Evolutionary conservation across 306 rosid genomes (phyloP).

Genomic region (Trifolium fragiferum): DNA sequence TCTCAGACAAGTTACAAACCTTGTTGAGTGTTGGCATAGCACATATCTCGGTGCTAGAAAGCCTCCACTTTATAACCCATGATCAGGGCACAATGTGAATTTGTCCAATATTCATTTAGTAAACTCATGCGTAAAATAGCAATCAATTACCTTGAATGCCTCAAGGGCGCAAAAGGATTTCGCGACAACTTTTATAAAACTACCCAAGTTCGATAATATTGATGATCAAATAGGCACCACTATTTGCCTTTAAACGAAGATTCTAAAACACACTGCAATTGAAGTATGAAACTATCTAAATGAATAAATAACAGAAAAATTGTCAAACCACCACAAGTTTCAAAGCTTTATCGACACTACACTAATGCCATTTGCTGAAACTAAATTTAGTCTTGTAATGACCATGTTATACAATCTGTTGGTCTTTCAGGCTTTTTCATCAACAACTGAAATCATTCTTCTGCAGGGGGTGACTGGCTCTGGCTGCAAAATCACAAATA

Average conservation of each 20-base stretch:
- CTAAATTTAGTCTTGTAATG: conserved; percentile 39
- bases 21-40: too few species aligned
- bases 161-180: background rate
- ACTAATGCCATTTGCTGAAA: conserved; percentile 34
- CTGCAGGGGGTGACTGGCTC: conserved; percentile 82
- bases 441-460: conserved; percentile 59
- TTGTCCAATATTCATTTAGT: background rate
- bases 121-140: background rate
- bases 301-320: conserved; percentile 32
- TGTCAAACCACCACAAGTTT: conserved; percentile 41
- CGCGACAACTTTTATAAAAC: background rate
- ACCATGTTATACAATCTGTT: conserved; percentile 31
- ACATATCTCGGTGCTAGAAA: too few species aligned
- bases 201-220: background rate
- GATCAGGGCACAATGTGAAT: background rate
- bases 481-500: conserved; percentile 56
- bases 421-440: conserved; percentile 26
- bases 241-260: conserved; percentile 37
- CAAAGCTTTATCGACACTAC: conserved; percentile 31
- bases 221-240: conserved; percentile 28
- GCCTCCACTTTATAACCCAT: too few species aligned
- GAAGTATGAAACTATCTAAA: conserved; percentile 41
- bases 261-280: conserved; percentile 32
- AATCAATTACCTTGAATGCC: background rate
- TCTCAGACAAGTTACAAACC: too few species aligned